A percentile compares a stretch with the other conserved stretches of the same genome.
These are phyloP conservation scores for Blastobotrys parvus DNA, from an alignment of 805 yeast genomes.

Conservation along the genomic window DNA sequence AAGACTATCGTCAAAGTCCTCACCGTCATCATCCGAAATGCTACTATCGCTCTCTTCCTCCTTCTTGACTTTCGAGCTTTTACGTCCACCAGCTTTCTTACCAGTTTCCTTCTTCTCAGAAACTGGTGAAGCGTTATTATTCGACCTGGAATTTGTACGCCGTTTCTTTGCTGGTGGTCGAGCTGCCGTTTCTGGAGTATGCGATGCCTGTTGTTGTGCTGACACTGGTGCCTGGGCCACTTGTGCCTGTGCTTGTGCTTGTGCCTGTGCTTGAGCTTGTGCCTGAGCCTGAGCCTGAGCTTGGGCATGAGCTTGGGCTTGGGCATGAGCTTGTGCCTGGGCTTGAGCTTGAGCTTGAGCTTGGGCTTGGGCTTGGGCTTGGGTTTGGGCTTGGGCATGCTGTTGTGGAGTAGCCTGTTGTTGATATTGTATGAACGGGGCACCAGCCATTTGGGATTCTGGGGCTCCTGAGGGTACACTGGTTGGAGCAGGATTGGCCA, in stretches of 20 bases:
- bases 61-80: too few relatives aligned
- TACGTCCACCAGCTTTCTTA: too few relatives aligned
- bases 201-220: slow-evolving; percentile 10
- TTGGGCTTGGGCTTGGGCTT: too few relatives aligned
- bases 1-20: neutral
- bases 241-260: neutral
- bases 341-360: too few relatives aligned
- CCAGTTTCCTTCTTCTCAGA: too few relatives aligned
- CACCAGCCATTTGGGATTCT: neutral
- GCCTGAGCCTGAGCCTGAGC: neutral
- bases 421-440: neutral
- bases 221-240: neutral
- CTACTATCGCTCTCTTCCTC: slow-evolving; percentile 1
- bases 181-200: neutral
- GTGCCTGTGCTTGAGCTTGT: too few relatives aligned
- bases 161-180: neutral
- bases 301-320: neutral
- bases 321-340: neutral
- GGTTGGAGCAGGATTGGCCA: neutral
- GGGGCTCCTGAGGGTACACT: neutral
- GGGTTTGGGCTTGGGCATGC: neutral
- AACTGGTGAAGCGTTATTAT: too few relatives aligned
- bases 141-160: too few relatives aligned
- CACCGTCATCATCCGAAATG: neutral
- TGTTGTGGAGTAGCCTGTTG: neutral